Evolutionary conservation across 441 rosid genomes (phyloP).

Genomic region (Mallotus repandus): DNA sequence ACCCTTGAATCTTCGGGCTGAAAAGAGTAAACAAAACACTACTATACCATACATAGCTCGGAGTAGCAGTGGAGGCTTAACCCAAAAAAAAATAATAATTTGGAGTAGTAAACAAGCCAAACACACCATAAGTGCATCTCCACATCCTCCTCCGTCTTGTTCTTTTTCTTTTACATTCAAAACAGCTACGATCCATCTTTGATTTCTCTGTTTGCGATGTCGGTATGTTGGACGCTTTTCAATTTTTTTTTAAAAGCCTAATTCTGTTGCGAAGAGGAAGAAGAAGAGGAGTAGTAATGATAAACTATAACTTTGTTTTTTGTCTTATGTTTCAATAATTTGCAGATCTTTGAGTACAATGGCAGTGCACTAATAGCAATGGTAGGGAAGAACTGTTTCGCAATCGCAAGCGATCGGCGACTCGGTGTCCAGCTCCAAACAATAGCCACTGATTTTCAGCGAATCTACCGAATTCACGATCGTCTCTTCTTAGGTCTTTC

Average conservation of each 20-base stretch:
- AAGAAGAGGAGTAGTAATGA: too few species aligned
- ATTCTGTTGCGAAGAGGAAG: background rate
- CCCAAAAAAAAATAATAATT: too few species aligned
- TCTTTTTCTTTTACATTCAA: background rate
- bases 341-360: conserved; percentile 92
- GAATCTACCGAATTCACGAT: conserved; percentile 79
- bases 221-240: conserved; percentile 29
- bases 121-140: background rate
- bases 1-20: too few species aligned
- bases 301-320: too few species aligned
- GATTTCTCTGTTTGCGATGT: conserved; percentile 32
- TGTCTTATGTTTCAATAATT: too few species aligned
- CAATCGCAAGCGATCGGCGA: conserved; percentile 89
- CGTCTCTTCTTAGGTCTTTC: conserved; percentile 80
- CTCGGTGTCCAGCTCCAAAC: conserved; percentile 96
- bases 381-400: conserved; percentile 99
- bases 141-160: too few species aligned
- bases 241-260: conserved; percentile 1
- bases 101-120: background rate
- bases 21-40: too few species aligned
- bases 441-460: conserved; percentile 86
- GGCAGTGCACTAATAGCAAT: conserved; percentile 94
- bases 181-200: background rate
- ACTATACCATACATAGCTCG: too few species aligned
- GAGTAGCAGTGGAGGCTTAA: too few species aligned